Evolutionary conservation across 2,329 filamentous ascomycete genomes (phyloP).

Genomic region (Mollisiaceae sp.): DNA sequence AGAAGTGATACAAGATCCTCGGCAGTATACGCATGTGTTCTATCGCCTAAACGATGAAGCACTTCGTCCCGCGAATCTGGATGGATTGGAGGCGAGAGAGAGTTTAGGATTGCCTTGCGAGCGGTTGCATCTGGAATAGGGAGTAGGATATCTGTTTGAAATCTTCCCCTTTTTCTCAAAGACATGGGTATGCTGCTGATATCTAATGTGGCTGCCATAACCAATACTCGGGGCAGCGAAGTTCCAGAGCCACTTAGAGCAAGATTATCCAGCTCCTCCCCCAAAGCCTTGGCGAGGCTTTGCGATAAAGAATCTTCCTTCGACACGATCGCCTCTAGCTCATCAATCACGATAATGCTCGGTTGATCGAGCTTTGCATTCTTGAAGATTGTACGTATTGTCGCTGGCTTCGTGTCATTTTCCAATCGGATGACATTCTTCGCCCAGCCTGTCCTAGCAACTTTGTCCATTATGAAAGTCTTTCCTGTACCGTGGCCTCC

Average conservation of each 20-base stretch:
- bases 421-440: slow-evolving; percentile 65
- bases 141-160: slow-evolving; percentile 72
- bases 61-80: slow-evolving; percentile 55
- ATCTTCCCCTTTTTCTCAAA: slow-evolving; percentile 68
- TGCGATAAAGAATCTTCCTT: slow-evolving; percentile 59
- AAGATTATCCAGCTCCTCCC: slow-evolving; percentile 61
- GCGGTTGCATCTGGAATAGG: slow-evolving; percentile 75
- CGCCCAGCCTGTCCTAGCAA: slow-evolving; percentile 73
- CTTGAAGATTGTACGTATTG: slow-evolving; percentile 71
- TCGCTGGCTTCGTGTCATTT: slow-evolving; percentile 58
- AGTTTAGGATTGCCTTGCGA: slow-evolving; percentile 75
- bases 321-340: slow-evolving; percentile 72
- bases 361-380: slow-evolving; percentile 72
- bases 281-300: slow-evolving; percentile 56
- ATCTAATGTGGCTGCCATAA: slow-evolving; percentile 77
- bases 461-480: slow-evolving; percentile 70
- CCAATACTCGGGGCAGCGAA: slow-evolving; percentile 62
- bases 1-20: slow-evolving; percentile 74
- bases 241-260: slow-evolving; percentile 40
- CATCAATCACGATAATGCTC: slow-evolving; percentile 79
- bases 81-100: slow-evolving; percentile 50
- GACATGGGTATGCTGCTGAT: slow-evolving; percentile 72
- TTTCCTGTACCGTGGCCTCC: slow-evolving; percentile 88
- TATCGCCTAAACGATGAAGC: slow-evolving; percentile 67
- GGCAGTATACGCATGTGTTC: slow-evolving; percentile 87